These are phyloP conservation scores for Dactylellina haptotyla DNA, from an alignment of 2,329 filamentous ascomycete genomes.

Conservation along the genomic window DNA sequence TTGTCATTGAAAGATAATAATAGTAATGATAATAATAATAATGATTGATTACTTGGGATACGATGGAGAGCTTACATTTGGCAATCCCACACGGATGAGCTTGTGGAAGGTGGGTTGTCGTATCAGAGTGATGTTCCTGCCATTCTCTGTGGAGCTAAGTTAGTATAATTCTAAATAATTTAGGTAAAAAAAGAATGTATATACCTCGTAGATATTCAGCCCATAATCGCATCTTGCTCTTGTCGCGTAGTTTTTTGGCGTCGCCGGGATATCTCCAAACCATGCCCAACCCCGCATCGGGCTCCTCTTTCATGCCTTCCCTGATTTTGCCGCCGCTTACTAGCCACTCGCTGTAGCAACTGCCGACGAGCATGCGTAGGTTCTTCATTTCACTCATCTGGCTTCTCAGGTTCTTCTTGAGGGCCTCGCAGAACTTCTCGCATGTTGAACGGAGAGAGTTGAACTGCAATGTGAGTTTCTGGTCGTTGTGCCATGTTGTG, in stretches of 20 bases:
- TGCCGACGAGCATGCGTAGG: constrained; percentile 79
- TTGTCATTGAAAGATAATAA: neutral
- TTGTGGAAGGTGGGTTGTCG: constrained; percentile 98
- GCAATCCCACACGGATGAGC: constrained; percentile 91
- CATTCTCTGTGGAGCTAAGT: constrained; percentile 75
- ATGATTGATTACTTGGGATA: too few relatives aligned
- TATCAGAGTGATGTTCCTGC: constrained; percentile 88
- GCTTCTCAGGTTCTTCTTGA: constrained; percentile 88
- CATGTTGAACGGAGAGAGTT: constrained; percentile 88
- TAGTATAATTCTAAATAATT: neutral
- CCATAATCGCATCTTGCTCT: constrained; percentile 98
- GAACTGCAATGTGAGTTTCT: constrained; percentile 90
- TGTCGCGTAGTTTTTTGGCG: constrained; percentile 88
- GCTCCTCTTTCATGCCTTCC: constrained; percentile 72
- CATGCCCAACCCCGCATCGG: constrained; percentile 94
- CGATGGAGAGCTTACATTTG: constrained; percentile 71
- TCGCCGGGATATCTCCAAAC: constrained; percentile 95
- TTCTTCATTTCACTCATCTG: constrained; percentile 88
- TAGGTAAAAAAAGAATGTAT: neutral
- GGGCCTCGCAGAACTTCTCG: constrained; percentile 93
- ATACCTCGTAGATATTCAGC: constrained; percentile 83
- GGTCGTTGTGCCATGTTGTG: constrained; percentile 92
- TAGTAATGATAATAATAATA: too few relatives aligned
- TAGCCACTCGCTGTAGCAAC: constrained; percentile 92
- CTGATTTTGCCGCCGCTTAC: constrained; percentile 68